phyloP scores from a whole-genome alignment of 2,329 filamentous ascomycete genomes.

The Aplosporella prunicola region DNA sequence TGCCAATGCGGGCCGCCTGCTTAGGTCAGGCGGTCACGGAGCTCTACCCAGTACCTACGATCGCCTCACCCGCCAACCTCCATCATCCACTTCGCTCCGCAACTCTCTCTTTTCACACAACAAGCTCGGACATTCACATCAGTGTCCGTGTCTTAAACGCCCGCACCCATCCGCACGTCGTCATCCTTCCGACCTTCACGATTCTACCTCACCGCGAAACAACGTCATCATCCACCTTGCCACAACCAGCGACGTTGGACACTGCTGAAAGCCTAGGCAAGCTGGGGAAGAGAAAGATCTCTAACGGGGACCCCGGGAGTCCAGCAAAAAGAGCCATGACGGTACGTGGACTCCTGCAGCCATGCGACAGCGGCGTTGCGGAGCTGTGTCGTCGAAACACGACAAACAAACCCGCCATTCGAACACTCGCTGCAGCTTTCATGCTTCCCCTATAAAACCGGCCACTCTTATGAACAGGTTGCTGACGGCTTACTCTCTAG shows the following conservation, averaged over 20 bases:
- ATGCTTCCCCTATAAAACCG: background rate
- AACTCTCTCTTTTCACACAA: no score
- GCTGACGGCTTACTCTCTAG: constrained; percentile 19
- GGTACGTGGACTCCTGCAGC: constrained; percentile 19
- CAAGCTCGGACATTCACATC: no score
- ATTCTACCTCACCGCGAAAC: constrained; percentile 9
- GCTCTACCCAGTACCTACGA: no score
- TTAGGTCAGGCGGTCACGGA: no score
- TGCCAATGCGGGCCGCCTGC: no score
- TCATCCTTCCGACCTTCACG: no score
- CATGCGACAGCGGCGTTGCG: no score
- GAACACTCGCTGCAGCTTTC: constrained; percentile 5
- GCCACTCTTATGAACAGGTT: background rate
- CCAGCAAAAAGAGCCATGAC: constrained; percentile 33
- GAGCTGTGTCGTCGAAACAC: background rate
- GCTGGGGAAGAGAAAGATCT: constrained; percentile 34
- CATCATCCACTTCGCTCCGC: no score
- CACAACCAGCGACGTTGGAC: constrained; percentile 9
- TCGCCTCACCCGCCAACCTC: no score
- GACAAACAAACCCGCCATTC: no score
- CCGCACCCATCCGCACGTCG: no score
- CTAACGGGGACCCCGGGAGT: constrained; percentile 29
- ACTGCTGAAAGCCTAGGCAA: constrained; percentile 18
- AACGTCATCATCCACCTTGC: constrained; percentile 11
- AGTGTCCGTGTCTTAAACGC: no score